These are phyloP conservation scores for Trichocladium uniseriatum DNA, from an alignment of 495 filamentous ascomycete species.

Conservation along the genomic window DNA sequence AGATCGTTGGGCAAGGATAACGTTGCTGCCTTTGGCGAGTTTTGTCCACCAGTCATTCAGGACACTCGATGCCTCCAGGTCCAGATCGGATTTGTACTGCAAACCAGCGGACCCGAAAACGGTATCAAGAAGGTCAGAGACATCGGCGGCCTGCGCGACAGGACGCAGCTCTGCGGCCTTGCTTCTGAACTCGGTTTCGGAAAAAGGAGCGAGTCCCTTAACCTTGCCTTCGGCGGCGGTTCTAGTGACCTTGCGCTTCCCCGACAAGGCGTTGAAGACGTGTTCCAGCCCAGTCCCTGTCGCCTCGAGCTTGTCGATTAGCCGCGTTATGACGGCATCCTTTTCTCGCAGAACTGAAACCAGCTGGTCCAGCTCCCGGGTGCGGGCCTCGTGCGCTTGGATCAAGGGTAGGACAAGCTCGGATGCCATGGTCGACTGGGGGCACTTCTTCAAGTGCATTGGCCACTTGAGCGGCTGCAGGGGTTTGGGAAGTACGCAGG, in stretches of 20 bases:
- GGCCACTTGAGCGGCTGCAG: conserved; percentile 63
- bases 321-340: conserved; percentile 63
- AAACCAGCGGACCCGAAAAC: conserved; percentile 32
- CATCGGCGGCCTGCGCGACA: conserved; percentile 24
- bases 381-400: conserved; percentile 44
- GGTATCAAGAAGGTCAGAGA: conserved; percentile 26
- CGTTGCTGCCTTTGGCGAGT: conserved; percentile 26
- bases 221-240: conserved; percentile 42
- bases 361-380: conserved; percentile 45
- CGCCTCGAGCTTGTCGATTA: conserved; percentile 70
- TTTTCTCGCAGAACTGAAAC: conserved; percentile 58
- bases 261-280: conserved; percentile 58
- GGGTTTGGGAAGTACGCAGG: conserved; percentile 54
- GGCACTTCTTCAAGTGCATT: conserved; percentile 46
- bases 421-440: conserved; percentile 45
- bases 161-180: conserved; percentile 15
- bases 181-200: conserved; percentile 38
- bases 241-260: conserved; percentile 39
- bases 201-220: conserved; percentile 47
- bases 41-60: conserved; percentile 44
- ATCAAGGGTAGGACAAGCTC: conserved; percentile 64
- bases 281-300: conserved; percentile 56
- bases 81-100: conserved; percentile 14
- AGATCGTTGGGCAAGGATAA: conserved; percentile 14
- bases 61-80: conserved; percentile 22